Evolutionary conservation across 352 stramenopile genomes (phyloP), one percentile per base, ranked within the genome.

Genomic region (Thalassiosira exigua): DNA sequence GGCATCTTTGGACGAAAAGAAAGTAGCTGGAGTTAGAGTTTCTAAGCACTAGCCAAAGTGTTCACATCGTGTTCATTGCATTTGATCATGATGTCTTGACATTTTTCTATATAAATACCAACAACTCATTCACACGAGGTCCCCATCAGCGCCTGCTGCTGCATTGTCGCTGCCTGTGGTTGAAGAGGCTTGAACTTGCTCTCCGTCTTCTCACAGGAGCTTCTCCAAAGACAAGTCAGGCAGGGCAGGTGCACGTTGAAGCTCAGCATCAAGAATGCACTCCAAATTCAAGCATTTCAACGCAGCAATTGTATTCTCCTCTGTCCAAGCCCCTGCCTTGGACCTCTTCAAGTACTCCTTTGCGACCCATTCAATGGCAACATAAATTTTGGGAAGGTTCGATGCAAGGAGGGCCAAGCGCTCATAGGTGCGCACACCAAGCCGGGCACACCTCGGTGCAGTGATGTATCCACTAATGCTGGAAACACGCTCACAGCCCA

Each of bases 261-360:
- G n/a, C n/a, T n/a, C n/a, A n/a, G n/a, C n/a, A n/a, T 9, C 36
- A 17, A 9, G 36, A 17, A 46, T 17, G 17, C 36, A 17, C 36
- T 46, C 36, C 36, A 44, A 78, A 57, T 24, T 77, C 68, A 4
- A 77, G 14, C 56, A 77, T 77, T 24, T 58, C 29, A 24, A 36
- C 22, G 36, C 36, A 17, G 9, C 36, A 9, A 17, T 17, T 17
- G 36, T 46, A 17, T 46, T 46, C 36, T 46, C 36, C 36, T 61
- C n/a, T 32, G 29, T 61, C 53, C 53, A 61, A 26, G 24, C 5
- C 4, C 11, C 22, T 5, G 26, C 22, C 26, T 61, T 61, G 26
- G 19, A 61, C 26, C 53, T 26, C 26, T n/a, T 61, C 11, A 61
- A 33, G 26, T 61, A 61, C 26, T 61, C 22, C 53, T 61, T 61